These are phyloP conservation scores for Trametes cinnabarina DNA, from an alignment of 768 basidiomycete genomes.

Conservation along the genomic window DNA sequence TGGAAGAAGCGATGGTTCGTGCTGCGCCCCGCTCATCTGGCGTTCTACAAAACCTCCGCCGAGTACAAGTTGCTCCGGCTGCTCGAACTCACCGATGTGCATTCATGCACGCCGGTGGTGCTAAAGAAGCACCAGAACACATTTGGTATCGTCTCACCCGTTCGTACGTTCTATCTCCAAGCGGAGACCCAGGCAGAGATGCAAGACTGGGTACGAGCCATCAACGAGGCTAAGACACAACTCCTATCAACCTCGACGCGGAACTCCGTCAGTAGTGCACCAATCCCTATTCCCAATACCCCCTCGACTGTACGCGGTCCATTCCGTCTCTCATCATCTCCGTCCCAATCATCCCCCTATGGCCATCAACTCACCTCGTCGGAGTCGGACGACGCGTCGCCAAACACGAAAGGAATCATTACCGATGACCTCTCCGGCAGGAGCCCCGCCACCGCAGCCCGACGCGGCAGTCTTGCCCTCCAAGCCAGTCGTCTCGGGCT, in stretches of 20 bases:
- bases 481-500: slow-evolving; percentile 85
- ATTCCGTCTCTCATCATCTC: slow-evolving; percentile 48
- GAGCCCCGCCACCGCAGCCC: slow-evolving; percentile 17
- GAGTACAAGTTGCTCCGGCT: slow-evolving; percentile 92
- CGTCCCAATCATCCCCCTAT: slow-evolving; percentile 38
- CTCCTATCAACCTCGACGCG: slow-evolving; percentile 63
- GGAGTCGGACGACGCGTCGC: slow-evolving; percentile 73
- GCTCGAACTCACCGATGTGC: slow-evolving; percentile 83
- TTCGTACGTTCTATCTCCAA: slow-evolving; percentile 89
- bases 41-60: slow-evolving; percentile 94
- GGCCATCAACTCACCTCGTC: slow-evolving; percentile 64
- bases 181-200: slow-evolving; percentile 72
- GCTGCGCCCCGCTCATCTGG: slow-evolving; percentile 84
- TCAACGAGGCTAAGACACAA: slow-evolving; percentile 71
- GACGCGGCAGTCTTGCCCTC: slow-evolving; percentile 57
- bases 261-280: slow-evolving; percentile 45
- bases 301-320: slow-evolving; percentile 28
- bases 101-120: slow-evolving; percentile 82
- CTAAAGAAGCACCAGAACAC: slow-evolving; percentile 88
- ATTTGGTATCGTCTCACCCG: slow-evolving; percentile 88
- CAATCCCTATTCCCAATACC: slow-evolving; percentile 50
- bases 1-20: slow-evolving; percentile 99
- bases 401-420: slow-evolving; percentile 42
- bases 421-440: slow-evolving; percentile 46
- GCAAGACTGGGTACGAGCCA: slow-evolving; percentile 77